phyloP scores from a whole-genome alignment of 176 grass and related monocot genomes.

The Miscanthus lutarioriparius region DNA sequence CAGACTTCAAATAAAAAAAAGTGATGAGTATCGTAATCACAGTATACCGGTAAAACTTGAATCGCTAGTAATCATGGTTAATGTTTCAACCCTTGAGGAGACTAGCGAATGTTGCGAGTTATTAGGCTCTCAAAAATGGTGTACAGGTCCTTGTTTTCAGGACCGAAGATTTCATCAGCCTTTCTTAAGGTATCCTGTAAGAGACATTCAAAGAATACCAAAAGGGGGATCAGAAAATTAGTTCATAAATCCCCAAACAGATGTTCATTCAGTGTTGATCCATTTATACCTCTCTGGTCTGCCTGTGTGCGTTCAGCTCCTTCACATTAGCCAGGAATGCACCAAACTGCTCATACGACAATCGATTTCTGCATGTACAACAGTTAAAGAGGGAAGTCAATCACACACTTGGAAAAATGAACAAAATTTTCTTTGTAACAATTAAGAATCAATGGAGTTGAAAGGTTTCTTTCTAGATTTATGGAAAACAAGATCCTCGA shows the following conservation, averaged over 20 bases:
- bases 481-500: neutral
- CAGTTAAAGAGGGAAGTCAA: slow-evolving; percentile 28
- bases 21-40: slow-evolving; percentile 6
- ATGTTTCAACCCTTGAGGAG: slow-evolving; percentile 7
- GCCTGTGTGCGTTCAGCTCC: slow-evolving; percentile 87
- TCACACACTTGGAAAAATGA: neutral
- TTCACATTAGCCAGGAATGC: slow-evolving; percentile 95
- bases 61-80: neutral
- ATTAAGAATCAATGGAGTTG: neutral
- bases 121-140: slow-evolving; percentile 90
- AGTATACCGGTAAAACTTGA: slow-evolving; percentile 32
- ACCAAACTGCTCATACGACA: slow-evolving; percentile 96
- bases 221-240: neutral
- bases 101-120: slow-evolving; percentile 66
- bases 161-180: slow-evolving; percentile 82
- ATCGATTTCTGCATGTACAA: slow-evolving; percentile 64
- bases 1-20: slow-evolving; percentile 27
- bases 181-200: slow-evolving; percentile 91
- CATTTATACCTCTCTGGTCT: slow-evolving; percentile 84
- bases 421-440: slow-evolving; percentile 12
- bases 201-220: slow-evolving; percentile 27
- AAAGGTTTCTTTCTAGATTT: neutral
- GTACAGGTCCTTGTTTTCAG: slow-evolving; percentile 89
- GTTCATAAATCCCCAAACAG: neutral
- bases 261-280: slow-evolving; percentile 8